Percentiles rank a stretch among this genome's conserved stretches.
Conservation (phyloP, 805 yeast species). For the Pichia cephalocereana region DNA sequence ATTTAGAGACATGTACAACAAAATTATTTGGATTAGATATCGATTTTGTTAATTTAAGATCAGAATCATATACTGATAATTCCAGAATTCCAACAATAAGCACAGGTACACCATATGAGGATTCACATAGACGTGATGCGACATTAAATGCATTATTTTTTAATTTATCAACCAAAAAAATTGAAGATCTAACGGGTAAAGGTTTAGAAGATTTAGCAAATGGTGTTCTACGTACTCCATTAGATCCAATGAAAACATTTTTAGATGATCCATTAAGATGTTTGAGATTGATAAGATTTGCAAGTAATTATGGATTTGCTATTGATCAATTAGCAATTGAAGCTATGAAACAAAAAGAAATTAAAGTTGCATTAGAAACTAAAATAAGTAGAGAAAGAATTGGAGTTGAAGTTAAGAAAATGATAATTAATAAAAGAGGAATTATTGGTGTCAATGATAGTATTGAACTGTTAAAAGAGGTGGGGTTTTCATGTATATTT, state of each 20-base stretch:
- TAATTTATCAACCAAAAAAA: slow-evolving; percentile 54
- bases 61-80: slow-evolving; percentile 74
- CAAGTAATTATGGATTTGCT: slow-evolving; percentile 61
- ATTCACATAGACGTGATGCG: slow-evolving; percentile 90
- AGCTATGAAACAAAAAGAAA: slow-evolving; percentile 55
- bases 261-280: slow-evolving; percentile 92
- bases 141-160: slow-evolving; percentile 89
- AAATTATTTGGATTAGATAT: slow-evolving; percentile 74
- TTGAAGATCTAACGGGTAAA: slow-evolving; percentile 76
- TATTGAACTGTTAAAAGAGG: slow-evolving; percentile 44
- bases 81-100: slow-evolving; percentile 78
- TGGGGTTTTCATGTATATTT: slow-evolving; percentile 53
- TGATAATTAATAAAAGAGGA: slow-evolving; percentile 40
- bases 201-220: slow-evolving; percentile 65
- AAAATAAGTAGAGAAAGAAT: slow-evolving; percentile 88
- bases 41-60: slow-evolving; percentile 87
- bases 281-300: slow-evolving; percentile 76
- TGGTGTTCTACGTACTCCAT: slow-evolving; percentile 80
- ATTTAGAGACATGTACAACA: slow-evolving; percentile 93
- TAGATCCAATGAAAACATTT: slow-evolving; percentile 77
- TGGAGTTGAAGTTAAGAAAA: slow-evolving; percentile 77
- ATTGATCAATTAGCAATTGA: slow-evolving; percentile 49
- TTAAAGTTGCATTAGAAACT: slow-evolving; percentile 48
- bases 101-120: slow-evolving; percentile 87
- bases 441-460: slow-evolving; percentile 51